phyloP scores from a whole-genome alignment of 345 rosid genomes.

The Syzygium aqueum region DNA sequence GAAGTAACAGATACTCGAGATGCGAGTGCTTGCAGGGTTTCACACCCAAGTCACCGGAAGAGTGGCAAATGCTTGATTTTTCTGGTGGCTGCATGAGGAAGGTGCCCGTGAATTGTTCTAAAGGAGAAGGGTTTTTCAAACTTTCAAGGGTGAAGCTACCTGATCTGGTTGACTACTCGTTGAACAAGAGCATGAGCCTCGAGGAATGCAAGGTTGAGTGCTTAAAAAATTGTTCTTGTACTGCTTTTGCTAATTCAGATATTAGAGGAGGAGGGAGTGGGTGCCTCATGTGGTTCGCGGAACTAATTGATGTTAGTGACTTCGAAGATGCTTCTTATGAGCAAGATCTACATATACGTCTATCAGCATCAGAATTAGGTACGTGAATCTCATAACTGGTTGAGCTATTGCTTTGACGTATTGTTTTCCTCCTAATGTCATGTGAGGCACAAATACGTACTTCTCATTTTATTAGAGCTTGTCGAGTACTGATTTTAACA shows the following conservation, averaged over 20 bases:
- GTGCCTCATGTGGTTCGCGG: slow-evolving; percentile 25
- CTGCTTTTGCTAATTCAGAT: slow-evolving; percentile 17
- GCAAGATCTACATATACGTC: slow-evolving; percentile 24
- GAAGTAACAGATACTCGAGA: not conserved
- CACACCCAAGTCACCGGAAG: slow-evolving; percentile 11
- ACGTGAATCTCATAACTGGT: not conserved
- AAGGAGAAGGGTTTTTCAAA: slow-evolving; percentile 21
- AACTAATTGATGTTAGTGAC: slow-evolving; percentile 19
- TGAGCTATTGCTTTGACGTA: not conserved
- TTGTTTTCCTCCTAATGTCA: not conserved
- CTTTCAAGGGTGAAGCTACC: slow-evolving; percentile 24
- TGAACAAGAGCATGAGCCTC: slow-evolving; percentile 3
- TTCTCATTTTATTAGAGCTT: no score
- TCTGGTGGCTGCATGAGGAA: slow-evolving; percentile 29
- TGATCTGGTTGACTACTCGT: slow-evolving; percentile 11
- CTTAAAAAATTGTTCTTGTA: slow-evolving; percentile 24
- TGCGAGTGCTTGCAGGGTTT: slow-evolving; percentile 32
- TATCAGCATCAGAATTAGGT: slow-evolving; percentile 27
- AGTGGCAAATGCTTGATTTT: slow-evolving; percentile 25
- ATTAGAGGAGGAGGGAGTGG: slow-evolving; percentile 19
- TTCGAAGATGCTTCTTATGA: slow-evolving; percentile 3
- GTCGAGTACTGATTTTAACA: no score
- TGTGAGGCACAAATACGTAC: not conserved
- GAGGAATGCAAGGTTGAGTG: slow-evolving; percentile 22
- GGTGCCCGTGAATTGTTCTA: slow-evolving; percentile 18